Conservation (phyloP, 176 grass and related monocot genomes). For the Oryza brachyantha region DNA sequence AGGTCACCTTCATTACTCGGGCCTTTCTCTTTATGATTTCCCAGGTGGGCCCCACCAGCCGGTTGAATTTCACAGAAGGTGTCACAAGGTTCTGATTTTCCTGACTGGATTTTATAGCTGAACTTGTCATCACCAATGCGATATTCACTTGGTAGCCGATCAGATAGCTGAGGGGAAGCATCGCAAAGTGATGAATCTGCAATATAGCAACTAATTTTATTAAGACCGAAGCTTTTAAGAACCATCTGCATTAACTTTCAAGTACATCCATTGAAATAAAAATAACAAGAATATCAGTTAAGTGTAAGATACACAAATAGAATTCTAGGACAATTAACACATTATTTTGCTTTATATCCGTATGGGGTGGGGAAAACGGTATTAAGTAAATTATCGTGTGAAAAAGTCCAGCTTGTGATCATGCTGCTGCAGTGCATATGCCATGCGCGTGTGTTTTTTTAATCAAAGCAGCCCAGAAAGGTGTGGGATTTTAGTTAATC, state of each 20-base stretch:
- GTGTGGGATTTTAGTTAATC: neutral
- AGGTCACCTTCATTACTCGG: conserved; percentile 33
- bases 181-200: conserved; percentile 37
- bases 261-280: neutral
- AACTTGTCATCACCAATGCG: neutral
- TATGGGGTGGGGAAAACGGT: neutral
- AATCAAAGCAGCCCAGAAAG: neutral
- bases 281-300: neutral
- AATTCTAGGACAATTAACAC: neutral
- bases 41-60: neutral
- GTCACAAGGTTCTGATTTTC: conserved; percentile 4
- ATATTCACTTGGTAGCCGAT: neutral
- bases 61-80: neutral
- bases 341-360: neutral
- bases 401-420: neutral
- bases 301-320: neutral
- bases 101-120: neutral
- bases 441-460: neutral
- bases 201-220: conserved; percentile 1
- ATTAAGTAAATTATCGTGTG: neutral
- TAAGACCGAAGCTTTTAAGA: conserved; percentile 10
- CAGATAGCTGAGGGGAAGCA: neutral
- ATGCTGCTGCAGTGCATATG: neutral
- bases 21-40: conserved; percentile 21
- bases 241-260: neutral